A percentile compares a stretch with the other conserved stretches of the same genome.
Evolutionary conservation across 1,284 basidiomycete genomes (phyloP).

Genomic region (Pascua sp.): DNA sequence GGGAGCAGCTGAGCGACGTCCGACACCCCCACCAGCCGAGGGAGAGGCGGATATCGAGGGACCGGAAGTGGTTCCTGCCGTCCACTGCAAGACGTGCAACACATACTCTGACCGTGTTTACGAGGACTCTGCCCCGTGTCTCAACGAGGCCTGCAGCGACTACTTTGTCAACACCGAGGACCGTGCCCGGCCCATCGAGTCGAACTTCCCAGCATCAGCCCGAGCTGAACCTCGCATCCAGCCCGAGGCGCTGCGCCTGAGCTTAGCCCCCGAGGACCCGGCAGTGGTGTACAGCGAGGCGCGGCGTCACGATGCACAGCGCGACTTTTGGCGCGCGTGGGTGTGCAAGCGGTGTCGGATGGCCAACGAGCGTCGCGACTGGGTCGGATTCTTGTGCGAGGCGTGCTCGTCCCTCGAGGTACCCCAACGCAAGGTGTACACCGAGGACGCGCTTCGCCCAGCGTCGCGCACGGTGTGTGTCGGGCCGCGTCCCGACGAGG

Average conservation of each 20-base stretch:
- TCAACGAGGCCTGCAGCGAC: conserved; percentile 25
- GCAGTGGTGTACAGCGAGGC: conserved; percentile 5
- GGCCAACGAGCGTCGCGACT: conserved; percentile 38
- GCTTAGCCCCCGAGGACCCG: conserved; percentile 22
- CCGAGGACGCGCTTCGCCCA: conserved; percentile 22
- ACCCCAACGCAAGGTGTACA: conserved; percentile 22
- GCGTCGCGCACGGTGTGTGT: conserved; percentile 29
- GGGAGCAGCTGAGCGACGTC: neutral
- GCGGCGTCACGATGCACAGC: conserved; percentile 19
- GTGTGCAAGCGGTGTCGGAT: conserved; percentile 36
- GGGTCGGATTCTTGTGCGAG: conserved; percentile 40
- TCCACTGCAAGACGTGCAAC: conserved; percentile 4
- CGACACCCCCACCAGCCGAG: neutral
- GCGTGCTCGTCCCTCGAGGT: conserved; percentile 22
- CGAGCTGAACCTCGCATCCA: conserved; percentile 16
- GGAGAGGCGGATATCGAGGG: neutral
- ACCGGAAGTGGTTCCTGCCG: neutral
- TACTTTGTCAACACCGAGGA: too few species aligned
- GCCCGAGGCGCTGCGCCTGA: conserved; percentile 25
- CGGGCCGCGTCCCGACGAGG: conserved; percentile 32
- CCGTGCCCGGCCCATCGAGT: too few species aligned
- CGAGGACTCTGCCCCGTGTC: conserved; percentile 17
- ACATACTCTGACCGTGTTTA: conserved; percentile 22
- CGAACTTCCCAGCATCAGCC: neutral
- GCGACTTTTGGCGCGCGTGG: conserved; percentile 39